Evolutionary conservation across 495 filamentous ascomycete species (phyloP).

Genomic region (Penicillium simplicissimum): DNA sequence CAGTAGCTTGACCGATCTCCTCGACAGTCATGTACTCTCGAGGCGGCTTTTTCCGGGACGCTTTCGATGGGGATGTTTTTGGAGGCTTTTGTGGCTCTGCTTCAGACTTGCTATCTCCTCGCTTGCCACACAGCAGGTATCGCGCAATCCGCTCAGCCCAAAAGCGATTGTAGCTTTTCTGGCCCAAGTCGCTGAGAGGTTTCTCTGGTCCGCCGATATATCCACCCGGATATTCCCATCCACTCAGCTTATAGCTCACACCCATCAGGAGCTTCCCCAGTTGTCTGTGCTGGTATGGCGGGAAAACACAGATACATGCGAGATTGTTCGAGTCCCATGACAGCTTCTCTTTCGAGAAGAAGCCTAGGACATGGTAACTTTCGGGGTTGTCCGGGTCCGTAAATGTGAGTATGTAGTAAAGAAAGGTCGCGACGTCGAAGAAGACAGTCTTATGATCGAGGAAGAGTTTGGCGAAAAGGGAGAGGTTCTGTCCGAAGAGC

Average conservation of each 20-base stretch:
- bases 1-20: slow-evolving; percentile 64
- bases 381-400: slow-evolving; percentile 36
- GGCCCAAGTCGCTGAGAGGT: slow-evolving; percentile 81
- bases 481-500: slow-evolving; percentile 93
- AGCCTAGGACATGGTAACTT: slow-evolving; percentile 70
- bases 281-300: slow-evolving; percentile 89
- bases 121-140: slow-evolving; percentile 50
- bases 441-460: slow-evolving; percentile 98
- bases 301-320: slow-evolving; percentile 94
- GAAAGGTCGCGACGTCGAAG: slow-evolving; percentile 92
- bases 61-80: slow-evolving; percentile 26
- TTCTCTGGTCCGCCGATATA: slow-evolving; percentile 91
- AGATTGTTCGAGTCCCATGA: slow-evolving; percentile 99
- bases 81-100: slow-evolving; percentile 30
- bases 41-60: slow-evolving; percentile 36
- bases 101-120: slow-evolving; percentile 27
- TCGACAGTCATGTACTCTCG: slow-evolving; percentile 52
- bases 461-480: slow-evolving; percentile 96
- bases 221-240: slow-evolving; percentile 61
- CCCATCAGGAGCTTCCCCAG: slow-evolving; percentile 90
- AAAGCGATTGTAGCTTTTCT: slow-evolving; percentile 75
- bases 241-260: slow-evolving; percentile 89
- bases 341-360: slow-evolving; percentile 98
- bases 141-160: slow-evolving; percentile 81
- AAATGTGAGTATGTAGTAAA: slow-evolving; percentile 84